These are phyloP conservation scores for Lipomyces yamadae DNA, from an alignment of 805 yeast species.

Conservation along the genomic window DNA sequence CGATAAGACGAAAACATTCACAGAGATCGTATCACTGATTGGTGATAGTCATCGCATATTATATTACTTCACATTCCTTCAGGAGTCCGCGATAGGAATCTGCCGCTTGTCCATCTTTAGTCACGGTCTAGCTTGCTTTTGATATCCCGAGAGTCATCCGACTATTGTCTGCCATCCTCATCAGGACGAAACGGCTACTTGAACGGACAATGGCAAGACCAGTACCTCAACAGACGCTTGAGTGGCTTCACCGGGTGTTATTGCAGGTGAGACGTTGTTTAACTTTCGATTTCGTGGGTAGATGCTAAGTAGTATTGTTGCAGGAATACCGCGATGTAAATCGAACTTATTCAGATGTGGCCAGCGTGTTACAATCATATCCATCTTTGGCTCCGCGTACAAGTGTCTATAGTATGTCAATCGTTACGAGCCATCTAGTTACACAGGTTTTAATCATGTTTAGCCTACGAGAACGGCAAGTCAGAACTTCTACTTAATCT, in stretches of 20 bases:
- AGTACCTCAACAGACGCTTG: slow-evolving; percentile 52
- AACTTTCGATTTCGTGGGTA: neutral
- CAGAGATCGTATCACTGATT: neutral
- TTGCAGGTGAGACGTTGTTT: slow-evolving; percentile 49
- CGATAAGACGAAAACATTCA: neutral
- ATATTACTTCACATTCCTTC: neutral
- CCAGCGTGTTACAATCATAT: slow-evolving; percentile 56
- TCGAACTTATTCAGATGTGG: slow-evolving; percentile 61
- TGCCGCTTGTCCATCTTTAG: neutral
- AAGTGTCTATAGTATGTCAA: slow-evolving; percentile 52
- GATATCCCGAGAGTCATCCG: neutral
- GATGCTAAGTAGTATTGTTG: neutral
- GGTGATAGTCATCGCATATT: neutral
- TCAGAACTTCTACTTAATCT: slow-evolving; percentile 65
- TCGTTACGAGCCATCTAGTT: neutral
- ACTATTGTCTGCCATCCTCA: neutral
- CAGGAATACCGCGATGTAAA: slow-evolving; percentile 35
- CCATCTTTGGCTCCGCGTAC: slow-evolving; percentile 71
- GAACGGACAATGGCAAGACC: slow-evolving; percentile 37
- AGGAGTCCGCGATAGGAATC: neutral
- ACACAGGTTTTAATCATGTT: neutral
- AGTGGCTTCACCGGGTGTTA: slow-evolving; percentile 64
- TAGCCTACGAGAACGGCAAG: slow-evolving; percentile 59
- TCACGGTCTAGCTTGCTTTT: neutral
- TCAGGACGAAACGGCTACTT: neutral